A percentile compares a stretch with the other conserved stretches of the same genome.
phyloP scores from a whole-genome alignment of 1,284 basidiomycete species.

The Rhodotorula sp. region DNA sequence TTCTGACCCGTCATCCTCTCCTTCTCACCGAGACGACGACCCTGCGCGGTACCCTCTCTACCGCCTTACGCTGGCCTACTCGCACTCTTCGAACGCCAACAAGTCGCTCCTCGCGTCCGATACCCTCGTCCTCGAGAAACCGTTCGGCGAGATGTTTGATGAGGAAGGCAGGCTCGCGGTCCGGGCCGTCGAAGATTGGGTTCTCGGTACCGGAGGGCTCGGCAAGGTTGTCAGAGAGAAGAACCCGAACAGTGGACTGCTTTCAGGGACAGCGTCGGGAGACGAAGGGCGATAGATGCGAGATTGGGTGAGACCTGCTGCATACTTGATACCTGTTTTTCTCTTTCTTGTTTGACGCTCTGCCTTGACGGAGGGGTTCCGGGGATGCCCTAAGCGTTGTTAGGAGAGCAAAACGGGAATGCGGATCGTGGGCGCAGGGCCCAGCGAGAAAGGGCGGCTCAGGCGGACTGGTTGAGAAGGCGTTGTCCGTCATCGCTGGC shows the following conservation, averaged over 20 bases:
- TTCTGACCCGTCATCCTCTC: not conserved
- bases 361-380: too few species aligned
- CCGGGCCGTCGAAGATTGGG: slow-evolving; percentile 29
- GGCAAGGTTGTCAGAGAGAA: slow-evolving; percentile 18
- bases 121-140: slow-evolving; percentile 5
- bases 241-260: not conserved
- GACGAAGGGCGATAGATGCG: not conserved
- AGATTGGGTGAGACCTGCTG: not conserved
- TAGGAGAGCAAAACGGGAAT: too few species aligned
- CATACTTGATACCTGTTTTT: too few species aligned
- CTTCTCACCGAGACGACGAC: not conserved
- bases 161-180: slow-evolving; percentile 36
- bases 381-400: too few species aligned
- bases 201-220: slow-evolving; percentile 15
- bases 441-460: too few species aligned
- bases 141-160: slow-evolving; percentile 40
- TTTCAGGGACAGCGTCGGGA: not conserved
- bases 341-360: too few species aligned
- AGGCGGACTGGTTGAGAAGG: too few species aligned
- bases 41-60: slow-evolving; percentile 57
- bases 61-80: slow-evolving; percentile 62
- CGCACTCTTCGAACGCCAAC: slow-evolving; percentile 69
- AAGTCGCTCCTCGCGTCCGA: slow-evolving; percentile 52
- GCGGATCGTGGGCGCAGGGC: too few species aligned
- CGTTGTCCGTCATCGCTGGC: too few species aligned